Base-by-base conservation (phyloP, 352 stramenopile species). In the Phytophthora constricta region DNA sequence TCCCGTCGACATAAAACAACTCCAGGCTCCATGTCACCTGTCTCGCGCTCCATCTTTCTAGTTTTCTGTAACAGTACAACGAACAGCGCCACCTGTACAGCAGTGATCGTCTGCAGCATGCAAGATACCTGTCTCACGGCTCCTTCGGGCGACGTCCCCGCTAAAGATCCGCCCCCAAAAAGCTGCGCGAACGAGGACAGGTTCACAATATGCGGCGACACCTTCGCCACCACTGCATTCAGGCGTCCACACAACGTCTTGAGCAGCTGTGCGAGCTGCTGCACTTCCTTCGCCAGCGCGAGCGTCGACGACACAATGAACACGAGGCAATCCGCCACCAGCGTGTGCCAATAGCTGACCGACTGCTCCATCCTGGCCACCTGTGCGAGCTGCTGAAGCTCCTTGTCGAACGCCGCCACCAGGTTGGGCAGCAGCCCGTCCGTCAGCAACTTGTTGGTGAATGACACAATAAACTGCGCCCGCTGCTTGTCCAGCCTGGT, bases 141-240 rank as follows among this genome's bases (percentile, higher is more conserved):
- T 46, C 78, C 79, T 56, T 91, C 79, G 0, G 84, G 86, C 8
- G 82, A 89, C 41, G 80, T 86, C 10, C 80, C 82, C 22, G 79
- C 80, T 8, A 90, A 62, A 16, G 76, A 91, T 34, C 80, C 80
- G 41, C 80, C 80, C 62, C 91, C 80, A 65, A 90, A 91, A 10
- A 93, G 70, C 74, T 93, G 84, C 4, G 74, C 67, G 54, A 92
- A 89, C 46, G 83, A 87, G 54, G 83, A 89, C 0, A 93, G 65
- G 68, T 94, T 94, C 22, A 94, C 84, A 64, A 94, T 92, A 59
- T 94, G 84, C 48, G 86, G 83, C 23, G 87, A 91, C 5, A 95
- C 81, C 59, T 91, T 90, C 1, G 84, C 70, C 28, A 93, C 80
- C 22, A 80, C 75, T 1, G 68, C 52, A 45, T 93, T 81, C 8